Evolutionary conservation across 2,329 filamentous ascomycete genomes (phyloP).

Genomic region (Fusarium coffeatum): DNA sequence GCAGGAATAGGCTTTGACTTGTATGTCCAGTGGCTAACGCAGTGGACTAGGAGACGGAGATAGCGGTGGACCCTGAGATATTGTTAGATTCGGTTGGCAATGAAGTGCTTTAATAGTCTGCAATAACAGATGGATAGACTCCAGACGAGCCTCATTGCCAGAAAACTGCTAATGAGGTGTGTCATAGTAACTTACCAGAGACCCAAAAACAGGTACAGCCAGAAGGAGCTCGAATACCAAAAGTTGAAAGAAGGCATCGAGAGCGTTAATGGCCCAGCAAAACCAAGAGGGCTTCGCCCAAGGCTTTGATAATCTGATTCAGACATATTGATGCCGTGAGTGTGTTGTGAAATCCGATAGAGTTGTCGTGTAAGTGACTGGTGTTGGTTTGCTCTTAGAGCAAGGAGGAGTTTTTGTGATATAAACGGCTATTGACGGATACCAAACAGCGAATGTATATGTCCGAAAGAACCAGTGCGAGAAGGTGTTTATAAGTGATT

Average conservation of each 20-base stretch:
- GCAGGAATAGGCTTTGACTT: conserved; percentile 84
- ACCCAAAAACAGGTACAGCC: conserved; percentile 57
- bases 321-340: conserved; percentile 38
- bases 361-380: conserved; percentile 18
- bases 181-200: conserved; percentile 59
- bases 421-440: conserved; percentile 24
- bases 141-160: not conserved
- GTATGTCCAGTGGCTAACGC: conserved; percentile 87
- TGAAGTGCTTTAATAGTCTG: not conserved
- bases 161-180: not conserved
- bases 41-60: conserved; percentile 84
- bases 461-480: conserved; percentile 28
- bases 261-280: conserved; percentile 34
- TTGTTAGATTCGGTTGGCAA: conserved; percentile 33
- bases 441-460: conserved; percentile 15
- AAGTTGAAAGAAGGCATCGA: conserved; percentile 50
- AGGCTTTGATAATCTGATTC: conserved; percentile 30
- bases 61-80: conserved; percentile 83
- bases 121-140: not conserved
- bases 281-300: conserved; percentile 22
- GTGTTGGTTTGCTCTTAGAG: conserved; percentile 38
- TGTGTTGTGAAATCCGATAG: conserved; percentile 29
- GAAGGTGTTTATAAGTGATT: conserved; percentile 22
- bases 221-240: conserved; percentile 59
- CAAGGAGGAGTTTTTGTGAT: conserved; percentile 21